Percentiles rank a stretch among this genome's conserved stretches.
Conservation (phyloP, 2,329 filamentous ascomycete species). For the Sclerotinia borealis region DNA sequence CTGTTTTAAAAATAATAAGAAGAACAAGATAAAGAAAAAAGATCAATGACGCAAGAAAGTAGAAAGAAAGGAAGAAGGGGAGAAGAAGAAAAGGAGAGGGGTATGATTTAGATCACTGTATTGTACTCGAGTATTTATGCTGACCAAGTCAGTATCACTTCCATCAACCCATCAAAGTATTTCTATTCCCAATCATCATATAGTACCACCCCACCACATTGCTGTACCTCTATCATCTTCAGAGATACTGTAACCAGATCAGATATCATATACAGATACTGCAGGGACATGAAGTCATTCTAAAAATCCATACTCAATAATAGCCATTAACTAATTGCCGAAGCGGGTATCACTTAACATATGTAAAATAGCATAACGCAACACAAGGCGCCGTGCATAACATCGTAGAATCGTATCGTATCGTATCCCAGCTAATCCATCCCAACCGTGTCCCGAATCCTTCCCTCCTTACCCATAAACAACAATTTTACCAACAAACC, state of each 20-base stretch:
- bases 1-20: too few species aligned
- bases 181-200: too few species aligned
- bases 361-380: background rate
- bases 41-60: too few species aligned
- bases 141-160: too few species aligned
- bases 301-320: background rate
- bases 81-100: too few species aligned
- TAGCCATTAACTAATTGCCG: slow-evolving; percentile 4
- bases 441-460: background rate
- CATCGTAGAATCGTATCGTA: background rate
- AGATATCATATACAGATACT: background rate
- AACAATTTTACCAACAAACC: background rate
- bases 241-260: background rate
- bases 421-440: background rate
- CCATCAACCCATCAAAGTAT: too few species aligned
- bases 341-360: slow-evolving; percentile 12
- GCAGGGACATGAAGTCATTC: background rate
- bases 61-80: too few species aligned
- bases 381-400: background rate
- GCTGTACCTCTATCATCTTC: too few species aligned
- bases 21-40: too few species aligned
- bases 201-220: too few species aligned
- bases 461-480: background rate
- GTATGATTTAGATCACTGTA: too few species aligned
- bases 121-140: too few species aligned